phyloP scores from a whole-genome alignment of 2,329 filamentous ascomycete species.

The Orbilia javanica region DNA sequence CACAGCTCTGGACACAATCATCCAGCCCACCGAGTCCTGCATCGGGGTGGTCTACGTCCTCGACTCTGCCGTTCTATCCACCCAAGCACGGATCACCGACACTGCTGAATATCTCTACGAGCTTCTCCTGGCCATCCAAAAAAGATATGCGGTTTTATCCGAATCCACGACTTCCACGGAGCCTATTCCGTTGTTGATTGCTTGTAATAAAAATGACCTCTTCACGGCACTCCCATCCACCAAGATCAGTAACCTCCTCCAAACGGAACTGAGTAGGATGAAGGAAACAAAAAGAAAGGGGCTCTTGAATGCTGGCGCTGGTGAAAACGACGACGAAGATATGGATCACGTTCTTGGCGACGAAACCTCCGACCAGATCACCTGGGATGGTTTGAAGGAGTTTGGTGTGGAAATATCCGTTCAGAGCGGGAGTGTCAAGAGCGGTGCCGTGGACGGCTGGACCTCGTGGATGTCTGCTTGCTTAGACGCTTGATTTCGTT shows the following conservation, averaged over 20 bases:
- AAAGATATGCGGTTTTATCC: conserved; percentile 71
- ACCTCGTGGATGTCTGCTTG: conserved; percentile 45
- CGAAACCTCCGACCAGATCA: conserved; percentile 39
- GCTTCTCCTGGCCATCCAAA: conserved; percentile 84
- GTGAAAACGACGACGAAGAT: conserved; percentile 75
- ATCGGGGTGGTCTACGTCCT: conserved; percentile 86
- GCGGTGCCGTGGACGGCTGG: conserved; percentile 32
- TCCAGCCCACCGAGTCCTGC: conserved; percentile 64
- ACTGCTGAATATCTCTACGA: conserved; percentile 90
- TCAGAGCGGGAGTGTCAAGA: conserved; percentile 53
- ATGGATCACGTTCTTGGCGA: conserved; percentile 87
- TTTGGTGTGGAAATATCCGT: conserved; percentile 49
- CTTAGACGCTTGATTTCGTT: conserved; percentile 30
- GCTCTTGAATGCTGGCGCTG: conserved; percentile 83
- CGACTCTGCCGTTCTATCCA: conserved; percentile 76
- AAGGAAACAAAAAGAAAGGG: conserved; percentile 82
- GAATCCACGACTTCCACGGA: conserved; percentile 73
- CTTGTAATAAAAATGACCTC: conserved; percentile 94
- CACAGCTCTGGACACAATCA: conserved; percentile 72
- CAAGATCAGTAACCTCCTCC: conserved; percentile 80
- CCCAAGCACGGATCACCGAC: conserved; percentile 68
- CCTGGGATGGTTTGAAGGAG: conserved; percentile 43
- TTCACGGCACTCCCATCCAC: conserved; percentile 89
- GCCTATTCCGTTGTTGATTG: conserved; percentile 77
- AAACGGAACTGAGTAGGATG: conserved; percentile 83